A percentile compares a stretch with the other conserved stretches of the same genome.
These are phyloP conservation scores for Cystobasidiaceae sp. DNA, from an alignment of 1,284 basidiomycete genomes.

Conservation along the genomic window DNA sequence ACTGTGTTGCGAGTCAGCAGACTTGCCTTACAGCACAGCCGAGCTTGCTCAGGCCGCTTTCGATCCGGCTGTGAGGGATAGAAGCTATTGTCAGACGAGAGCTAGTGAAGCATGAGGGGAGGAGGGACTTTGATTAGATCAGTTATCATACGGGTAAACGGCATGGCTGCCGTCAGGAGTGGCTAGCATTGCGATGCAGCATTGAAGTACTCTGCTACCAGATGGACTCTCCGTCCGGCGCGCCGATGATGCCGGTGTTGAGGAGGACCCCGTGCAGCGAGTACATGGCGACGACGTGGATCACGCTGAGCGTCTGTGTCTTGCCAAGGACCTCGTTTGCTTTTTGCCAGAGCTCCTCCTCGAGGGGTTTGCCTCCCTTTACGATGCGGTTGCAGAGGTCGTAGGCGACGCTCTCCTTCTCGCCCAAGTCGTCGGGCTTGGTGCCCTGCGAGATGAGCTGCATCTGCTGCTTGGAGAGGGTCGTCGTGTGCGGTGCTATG, in stretches of 20 bases:
- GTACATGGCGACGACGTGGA: constrained; percentile 3
- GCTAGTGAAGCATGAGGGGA: too few relatives aligned
- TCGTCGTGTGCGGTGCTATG: not conserved
- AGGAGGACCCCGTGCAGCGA: not conserved
- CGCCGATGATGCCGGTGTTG: constrained; percentile 1
- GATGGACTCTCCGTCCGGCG: constrained; percentile 3
- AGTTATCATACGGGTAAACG: too few relatives aligned
- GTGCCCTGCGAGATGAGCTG: not conserved
- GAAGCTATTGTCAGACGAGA: too few relatives aligned
- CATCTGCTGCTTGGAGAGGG: not conserved
- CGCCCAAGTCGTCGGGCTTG: not conserved
- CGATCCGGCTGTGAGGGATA: too few relatives aligned
- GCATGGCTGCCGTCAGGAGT: too few relatives aligned
- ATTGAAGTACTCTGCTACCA: too few relatives aligned
- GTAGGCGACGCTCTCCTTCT: constrained; percentile 8
- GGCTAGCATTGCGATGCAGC: too few relatives aligned
- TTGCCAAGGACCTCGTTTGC: not conserved
- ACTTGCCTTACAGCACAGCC: too few relatives aligned
- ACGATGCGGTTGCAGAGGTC: not conserved
- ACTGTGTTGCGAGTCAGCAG: too few relatives aligned
- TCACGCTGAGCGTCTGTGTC: not conserved
- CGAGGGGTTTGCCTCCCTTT: constrained; percentile 7
- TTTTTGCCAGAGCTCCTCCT: not conserved
- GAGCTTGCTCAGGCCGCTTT: too few relatives aligned
- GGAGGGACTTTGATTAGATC: too few relatives aligned